phyloP scores from a whole-genome alignment of 805 yeast genomes.

The Metschnikowia proteae region DNA sequence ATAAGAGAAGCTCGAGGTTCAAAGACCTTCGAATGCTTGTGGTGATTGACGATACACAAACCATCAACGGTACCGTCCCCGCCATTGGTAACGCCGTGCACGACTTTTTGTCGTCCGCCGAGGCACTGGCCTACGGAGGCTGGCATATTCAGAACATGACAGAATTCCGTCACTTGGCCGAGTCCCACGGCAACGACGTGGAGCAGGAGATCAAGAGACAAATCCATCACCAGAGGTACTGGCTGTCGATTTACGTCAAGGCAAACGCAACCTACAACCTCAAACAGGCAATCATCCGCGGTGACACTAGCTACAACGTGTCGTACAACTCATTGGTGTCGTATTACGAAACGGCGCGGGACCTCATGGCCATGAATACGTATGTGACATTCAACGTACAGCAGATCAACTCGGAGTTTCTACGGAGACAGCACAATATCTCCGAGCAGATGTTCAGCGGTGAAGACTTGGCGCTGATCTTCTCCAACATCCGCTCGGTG shows the following conservation, averaged over 20 bases:
- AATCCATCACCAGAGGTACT: conserved; percentile 54
- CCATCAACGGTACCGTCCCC: conserved; percentile 21
- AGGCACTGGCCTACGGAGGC: conserved; percentile 25
- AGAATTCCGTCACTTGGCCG: conserved; percentile 29
- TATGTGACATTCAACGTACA: conserved; percentile 41
- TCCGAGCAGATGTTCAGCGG: conserved; percentile 15
- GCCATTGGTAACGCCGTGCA: conserved; percentile 28
- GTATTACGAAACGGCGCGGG: conserved; percentile 63
- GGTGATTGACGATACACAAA: conserved; percentile 32
- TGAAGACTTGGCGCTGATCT: conserved; percentile 14
- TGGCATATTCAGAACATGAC: conserved; percentile 35
- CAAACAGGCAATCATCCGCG: conserved; percentile 36
- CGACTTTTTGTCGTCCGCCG: conserved; percentile 11
- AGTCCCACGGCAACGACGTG: conserved; percentile 20
- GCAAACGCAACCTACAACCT: conserved; percentile 44
- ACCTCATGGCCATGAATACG: conserved; percentile 44
- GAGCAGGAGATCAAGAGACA: conserved; percentile 38
- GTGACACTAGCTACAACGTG: conserved; percentile 29
- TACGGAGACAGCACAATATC: conserved; percentile 23
- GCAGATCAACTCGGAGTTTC: conserved; percentile 31
- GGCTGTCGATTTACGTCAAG: conserved; percentile 58
- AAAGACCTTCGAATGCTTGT: conserved; percentile 37
- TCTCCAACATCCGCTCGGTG: conserved; percentile 14
- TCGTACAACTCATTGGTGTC: conserved; percentile 32
- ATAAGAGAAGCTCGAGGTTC: conserved; percentile 26